Conservation (phyloP, 1,284 basidiomycete species). For the Sanghuangporus baumii region DNA sequence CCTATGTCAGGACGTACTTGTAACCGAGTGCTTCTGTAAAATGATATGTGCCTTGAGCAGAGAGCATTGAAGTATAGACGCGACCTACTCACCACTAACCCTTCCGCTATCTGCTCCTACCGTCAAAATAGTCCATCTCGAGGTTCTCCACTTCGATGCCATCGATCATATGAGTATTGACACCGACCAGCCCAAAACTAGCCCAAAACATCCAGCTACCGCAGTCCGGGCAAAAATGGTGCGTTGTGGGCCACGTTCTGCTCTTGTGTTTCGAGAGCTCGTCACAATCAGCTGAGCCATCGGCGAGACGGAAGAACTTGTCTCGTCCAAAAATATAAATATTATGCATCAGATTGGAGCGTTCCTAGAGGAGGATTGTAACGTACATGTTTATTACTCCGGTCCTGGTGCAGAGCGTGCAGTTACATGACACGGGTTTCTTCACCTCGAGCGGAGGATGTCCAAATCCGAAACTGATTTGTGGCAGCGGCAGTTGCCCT, state of each 20-base stretch:
- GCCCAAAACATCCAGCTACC: slow-evolving; percentile 3
- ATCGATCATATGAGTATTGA: slow-evolving; percentile 4
- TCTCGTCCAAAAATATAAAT: not conserved
- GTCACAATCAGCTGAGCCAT: not conserved
- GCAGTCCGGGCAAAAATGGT: slow-evolving; percentile 1
- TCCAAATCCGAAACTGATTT: slow-evolving; percentile 16
- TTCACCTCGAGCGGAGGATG: slow-evolving; percentile 14
- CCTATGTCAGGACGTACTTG: too few species aligned
- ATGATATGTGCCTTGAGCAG: too few species aligned
- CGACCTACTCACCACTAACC: too few species aligned
- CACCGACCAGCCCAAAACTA: not conserved
- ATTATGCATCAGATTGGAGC: not conserved
- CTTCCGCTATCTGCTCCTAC: not conserved
- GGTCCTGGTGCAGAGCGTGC: slow-evolving; percentile 16
- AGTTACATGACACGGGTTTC: slow-evolving; percentile 17
- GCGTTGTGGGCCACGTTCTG: not conserved
- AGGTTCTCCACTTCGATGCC: slow-evolving; percentile 6
- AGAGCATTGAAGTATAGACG: too few species aligned
- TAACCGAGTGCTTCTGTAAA: too few species aligned
- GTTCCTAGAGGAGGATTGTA: not conserved
- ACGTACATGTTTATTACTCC: slow-evolving; percentile 17
- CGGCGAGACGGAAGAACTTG: not conserved
- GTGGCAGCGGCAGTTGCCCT: slow-evolving; percentile 16
- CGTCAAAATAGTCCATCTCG: not conserved
- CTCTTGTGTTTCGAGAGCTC: not conserved